These are phyloP conservation scores for Pseudocercospora cruenta DNA, from an alignment of 2,329 filamentous ascomycete species.

Conservation along the genomic window DNA sequence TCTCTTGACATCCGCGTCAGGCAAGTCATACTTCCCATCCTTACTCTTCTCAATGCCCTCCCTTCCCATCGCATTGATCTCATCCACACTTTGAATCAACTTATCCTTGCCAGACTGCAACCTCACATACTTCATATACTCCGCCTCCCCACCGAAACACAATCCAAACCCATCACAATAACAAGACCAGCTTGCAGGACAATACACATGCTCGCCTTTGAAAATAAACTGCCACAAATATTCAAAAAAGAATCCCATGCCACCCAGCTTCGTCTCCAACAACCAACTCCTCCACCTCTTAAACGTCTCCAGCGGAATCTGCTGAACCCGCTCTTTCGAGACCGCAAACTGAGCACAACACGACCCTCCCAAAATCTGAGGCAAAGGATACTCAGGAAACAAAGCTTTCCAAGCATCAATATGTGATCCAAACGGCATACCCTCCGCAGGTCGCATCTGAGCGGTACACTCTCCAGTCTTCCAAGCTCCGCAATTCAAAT, in stretches of 20 bases:
- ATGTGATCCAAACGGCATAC: background rate
- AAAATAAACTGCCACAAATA: conserved; percentile 62
- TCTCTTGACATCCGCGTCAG: background rate
- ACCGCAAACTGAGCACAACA: conserved; percentile 63
- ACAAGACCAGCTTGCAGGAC: background rate
- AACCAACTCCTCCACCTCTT: conserved; percentile 63
- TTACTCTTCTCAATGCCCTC: background rate
- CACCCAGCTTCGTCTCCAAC: conserved; percentile 59
- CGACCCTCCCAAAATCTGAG: conserved; percentile 7
- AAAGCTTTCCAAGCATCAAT: conserved; percentile 7
- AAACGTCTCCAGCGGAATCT: conserved; percentile 58
- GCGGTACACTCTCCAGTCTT: background rate
- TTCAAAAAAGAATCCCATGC: conserved; percentile 65
- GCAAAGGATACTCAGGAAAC: conserved; percentile 10
- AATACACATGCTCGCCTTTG: conserved; percentile 10
- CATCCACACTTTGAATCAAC: background rate
- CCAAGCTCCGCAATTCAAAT: conserved; percentile 8
- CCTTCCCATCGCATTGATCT: background rate
- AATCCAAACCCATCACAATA: conserved; percentile 13
- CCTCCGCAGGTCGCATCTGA: conserved; percentile 8
- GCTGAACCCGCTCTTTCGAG: conserved; percentile 55
- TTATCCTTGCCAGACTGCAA: background rate
- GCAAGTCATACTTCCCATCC: background rate
- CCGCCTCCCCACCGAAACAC: conserved; percentile 2
- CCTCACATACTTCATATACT: background rate